phyloP scores from a whole-genome alignment of 2,329 filamentous ascomycete genomes.

The Cytospora paraplurivora region DNA sequence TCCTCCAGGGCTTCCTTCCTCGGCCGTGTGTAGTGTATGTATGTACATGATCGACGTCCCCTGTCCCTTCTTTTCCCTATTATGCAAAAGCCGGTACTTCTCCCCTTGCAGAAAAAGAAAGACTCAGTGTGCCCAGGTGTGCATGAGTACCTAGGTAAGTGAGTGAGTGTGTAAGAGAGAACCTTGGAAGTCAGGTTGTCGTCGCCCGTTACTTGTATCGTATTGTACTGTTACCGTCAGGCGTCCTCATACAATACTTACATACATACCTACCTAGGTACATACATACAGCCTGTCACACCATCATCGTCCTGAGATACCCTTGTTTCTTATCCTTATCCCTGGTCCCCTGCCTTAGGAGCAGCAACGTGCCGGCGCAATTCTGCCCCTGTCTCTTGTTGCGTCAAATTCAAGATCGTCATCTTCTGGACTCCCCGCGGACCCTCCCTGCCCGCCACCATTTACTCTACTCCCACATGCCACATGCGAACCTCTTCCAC shows the following conservation, averaged over 20 bases:
- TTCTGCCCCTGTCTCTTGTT: conserved; percentile 2
- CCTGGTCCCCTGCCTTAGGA: conserved; percentile 18
- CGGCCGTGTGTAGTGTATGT: not conserved
- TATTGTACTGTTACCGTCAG: not conserved
- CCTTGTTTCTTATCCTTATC: not conserved
- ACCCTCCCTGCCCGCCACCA: not conserved
- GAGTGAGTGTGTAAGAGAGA: not conserved
- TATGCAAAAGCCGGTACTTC: not conserved
- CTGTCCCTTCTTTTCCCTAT: not conserved
- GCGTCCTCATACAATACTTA: not conserved
- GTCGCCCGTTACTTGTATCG: not conserved
- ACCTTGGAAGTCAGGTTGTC: not conserved
- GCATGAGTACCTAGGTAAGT: not conserved
- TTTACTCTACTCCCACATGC: not conserved
- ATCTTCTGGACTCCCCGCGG: not conserved
- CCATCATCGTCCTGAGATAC: not conserved
- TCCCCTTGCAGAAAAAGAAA: not conserved
- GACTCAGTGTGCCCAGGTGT: too few relatives aligned
- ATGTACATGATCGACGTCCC: not conserved
- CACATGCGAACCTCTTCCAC: not conserved
- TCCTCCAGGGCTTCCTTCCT: not conserved
- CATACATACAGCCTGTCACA: not conserved
- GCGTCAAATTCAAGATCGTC: conserved; percentile 22
- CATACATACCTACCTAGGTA: too few relatives aligned
- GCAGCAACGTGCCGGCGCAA: conserved; percentile 19